phyloP scores from a whole-genome alignment of 768 basidiomycete species.

The Macrolepiota albuminosa region DNA sequence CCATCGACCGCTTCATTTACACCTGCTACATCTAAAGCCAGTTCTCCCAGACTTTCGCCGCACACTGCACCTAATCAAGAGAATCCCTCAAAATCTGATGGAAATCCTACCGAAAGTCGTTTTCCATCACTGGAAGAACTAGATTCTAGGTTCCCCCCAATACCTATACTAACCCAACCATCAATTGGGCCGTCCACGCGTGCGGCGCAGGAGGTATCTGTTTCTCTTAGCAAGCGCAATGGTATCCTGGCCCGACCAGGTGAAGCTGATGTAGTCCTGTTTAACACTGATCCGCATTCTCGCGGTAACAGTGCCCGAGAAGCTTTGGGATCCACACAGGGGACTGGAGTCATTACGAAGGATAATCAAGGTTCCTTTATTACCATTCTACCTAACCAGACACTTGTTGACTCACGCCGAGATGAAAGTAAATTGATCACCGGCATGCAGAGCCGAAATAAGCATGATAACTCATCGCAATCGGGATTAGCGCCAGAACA shows the following conservation, averaged over 20 bases:
- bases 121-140: slow-evolving; percentile 89
- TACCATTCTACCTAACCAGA: not conserved
- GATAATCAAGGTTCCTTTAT: slow-evolving; percentile 21
- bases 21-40: slow-evolving; percentile 21
- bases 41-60: slow-evolving; percentile 24
- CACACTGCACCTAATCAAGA: slow-evolving; percentile 25
- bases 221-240: slow-evolving; percentile 8
- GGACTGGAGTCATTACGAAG: slow-evolving; percentile 50
- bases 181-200: slow-evolving; percentile 1
- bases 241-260: not conserved
- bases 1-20: slow-evolving; percentile 28
- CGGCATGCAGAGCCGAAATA: not conserved
- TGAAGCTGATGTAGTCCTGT: slow-evolving; percentile 8
- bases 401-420: not conserved
- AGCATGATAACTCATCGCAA: slow-evolving; percentile 18
- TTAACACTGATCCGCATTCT: slow-evolving; percentile 19
- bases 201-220: slow-evolving; percentile 11
- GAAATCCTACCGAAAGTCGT: slow-evolving; percentile 58
- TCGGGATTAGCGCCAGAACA: slow-evolving; percentile 49
- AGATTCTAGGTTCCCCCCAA: slow-evolving; percentile 46
- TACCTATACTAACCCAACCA: slow-evolving; percentile 15
- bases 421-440: slow-evolving; percentile 2
- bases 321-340: slow-evolving; percentile 51
- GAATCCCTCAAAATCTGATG: slow-evolving; percentile 31
- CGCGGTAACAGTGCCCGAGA: slow-evolving; percentile 24